phyloP scores from a whole-genome alignment of 23 red algal genomes.

The Chondrus crispus region DNA sequence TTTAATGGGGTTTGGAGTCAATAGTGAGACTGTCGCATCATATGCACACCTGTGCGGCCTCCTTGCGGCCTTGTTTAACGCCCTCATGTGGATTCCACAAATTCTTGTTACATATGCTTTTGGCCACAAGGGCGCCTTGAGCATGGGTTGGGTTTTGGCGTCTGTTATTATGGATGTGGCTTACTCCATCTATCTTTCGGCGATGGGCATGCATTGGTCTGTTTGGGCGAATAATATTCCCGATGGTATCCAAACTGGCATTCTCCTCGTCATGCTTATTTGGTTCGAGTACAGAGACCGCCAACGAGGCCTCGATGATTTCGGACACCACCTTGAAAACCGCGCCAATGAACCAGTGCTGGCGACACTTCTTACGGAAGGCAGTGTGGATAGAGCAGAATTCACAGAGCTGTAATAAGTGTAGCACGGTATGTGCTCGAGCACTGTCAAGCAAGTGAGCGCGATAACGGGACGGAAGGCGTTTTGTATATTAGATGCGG shows the following conservation, averaged over 20 bases:
- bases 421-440: neutral
- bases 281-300: constrained; percentile 41
- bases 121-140: constrained; percentile 72
- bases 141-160: constrained; percentile 68
- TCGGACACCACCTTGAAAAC: too few relatives aligned
- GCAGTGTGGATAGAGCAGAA: neutral
- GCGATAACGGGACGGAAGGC: neutral
- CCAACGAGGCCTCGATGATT: constrained; percentile 27
- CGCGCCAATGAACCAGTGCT: neutral
- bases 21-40: neutral
- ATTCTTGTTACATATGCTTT: constrained; percentile 64
- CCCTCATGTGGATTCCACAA: constrained; percentile 89
- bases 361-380: neutral
- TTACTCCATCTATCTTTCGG: constrained; percentile 63
- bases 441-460: neutral
- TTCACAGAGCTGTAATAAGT: neutral
- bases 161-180: constrained; percentile 72
- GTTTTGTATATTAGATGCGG: neutral
- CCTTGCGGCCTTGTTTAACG: constrained; percentile 44
- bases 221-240: constrained; percentile 89
- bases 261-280: constrained; percentile 54
- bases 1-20: neutral
- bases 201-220: constrained; percentile 51
- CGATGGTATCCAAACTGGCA: constrained; percentile 59
- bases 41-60: constrained; percentile 75